Base-by-base conservation (phyloP, 305 asterid species). In the Ajuga reptans region DNA sequence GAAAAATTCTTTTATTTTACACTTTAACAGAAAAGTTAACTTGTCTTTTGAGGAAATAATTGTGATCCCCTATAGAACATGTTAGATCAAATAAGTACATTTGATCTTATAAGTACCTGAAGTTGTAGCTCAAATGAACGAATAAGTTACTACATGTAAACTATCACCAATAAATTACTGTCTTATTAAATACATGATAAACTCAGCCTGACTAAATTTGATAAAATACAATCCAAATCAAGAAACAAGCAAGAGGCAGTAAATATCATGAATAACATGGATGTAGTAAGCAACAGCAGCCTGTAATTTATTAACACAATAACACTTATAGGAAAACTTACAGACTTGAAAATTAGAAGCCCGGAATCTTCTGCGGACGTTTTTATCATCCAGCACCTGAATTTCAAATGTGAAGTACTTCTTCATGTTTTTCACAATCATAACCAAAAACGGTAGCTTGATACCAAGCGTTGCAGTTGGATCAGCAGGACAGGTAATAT, bases 341-440 rank as follows among this genome's bases (percentile, higher is more conserved):
- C 98, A 84, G 87, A 92, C 97, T 88, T 92, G 97, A 88, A 79
- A 90, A 80, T 90, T 92, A 81, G 98, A 92, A 82, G 98, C 95
- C 64, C 98, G 96, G 60, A 92, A 92, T 64, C 98, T 77, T 73
- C 98, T 77, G 67, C 98, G 89, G 78, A 92, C 98, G 66, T 90
- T 92, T 80, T 92, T 92, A 78, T 92, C 98, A 82, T 92, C 98
- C 87, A 92, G 88, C 85, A 92, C 93, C 79, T 92, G 98, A 70
- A 92, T 88, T 85, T 92, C 98, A 71, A 92, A 89, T 0, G 96
- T 86, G 89, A 88, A 92, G 90, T 82, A 92, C 90, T 86, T 92
- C 88, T 82, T 92, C 85, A 84, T 69, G 69, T 85, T 90, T 72
- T 90, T 92, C 74, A 86, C 92, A 77, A 92, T 88, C 90, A 90